Percentiles rank a stretch among this genome's conserved stretches.
Evolutionary conservation across 768 basidiomycete genomes (phyloP).

Genomic region (Boletus rex-veris): DNA sequence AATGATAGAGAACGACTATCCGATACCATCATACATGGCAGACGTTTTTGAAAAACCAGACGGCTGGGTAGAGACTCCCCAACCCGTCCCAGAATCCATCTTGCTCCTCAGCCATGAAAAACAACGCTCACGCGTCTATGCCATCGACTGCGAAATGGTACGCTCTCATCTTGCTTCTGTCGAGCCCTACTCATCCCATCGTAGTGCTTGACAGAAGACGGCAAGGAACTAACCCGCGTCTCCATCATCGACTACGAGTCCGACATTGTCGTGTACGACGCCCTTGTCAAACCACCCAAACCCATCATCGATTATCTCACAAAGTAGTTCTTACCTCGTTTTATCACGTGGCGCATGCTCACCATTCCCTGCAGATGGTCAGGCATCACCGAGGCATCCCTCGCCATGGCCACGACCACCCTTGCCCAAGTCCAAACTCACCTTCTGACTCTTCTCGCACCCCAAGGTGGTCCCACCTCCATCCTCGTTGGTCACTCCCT

Average conservation of each 20-base stretch:
- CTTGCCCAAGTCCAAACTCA: constrained; percentile 74
- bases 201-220: constrained; percentile 86
- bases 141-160: constrained; percentile 98
- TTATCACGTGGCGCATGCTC: background rate
- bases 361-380: constrained; percentile 62
- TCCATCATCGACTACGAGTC: constrained; percentile 78
- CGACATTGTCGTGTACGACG: constrained; percentile 77
- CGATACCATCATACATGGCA: constrained; percentile 80
- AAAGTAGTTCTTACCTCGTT: constrained; percentile 42
- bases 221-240: constrained; percentile 84
- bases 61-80: constrained; percentile 85
- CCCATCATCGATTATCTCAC: constrained; percentile 93
- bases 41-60: constrained; percentile 59
- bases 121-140: constrained; percentile 56
- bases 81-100: constrained; percentile 33
- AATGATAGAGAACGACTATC: constrained; percentile 95
- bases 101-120: constrained; percentile 31
- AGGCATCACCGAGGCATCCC: constrained; percentile 78
- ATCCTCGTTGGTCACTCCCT: constrained; percentile 94
- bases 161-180: constrained; percentile 13
- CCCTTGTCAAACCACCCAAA: constrained; percentile 82
- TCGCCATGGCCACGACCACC: constrained; percentile 70
- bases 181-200: background rate
- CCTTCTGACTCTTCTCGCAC: constrained; percentile 59
- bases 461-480: constrained; percentile 49